Evolutionary conservation across 208 protist species (phyloP), one percentile per base, ranked within the genome.

Genomic region (Trypanosoma cruzi): DNA sequence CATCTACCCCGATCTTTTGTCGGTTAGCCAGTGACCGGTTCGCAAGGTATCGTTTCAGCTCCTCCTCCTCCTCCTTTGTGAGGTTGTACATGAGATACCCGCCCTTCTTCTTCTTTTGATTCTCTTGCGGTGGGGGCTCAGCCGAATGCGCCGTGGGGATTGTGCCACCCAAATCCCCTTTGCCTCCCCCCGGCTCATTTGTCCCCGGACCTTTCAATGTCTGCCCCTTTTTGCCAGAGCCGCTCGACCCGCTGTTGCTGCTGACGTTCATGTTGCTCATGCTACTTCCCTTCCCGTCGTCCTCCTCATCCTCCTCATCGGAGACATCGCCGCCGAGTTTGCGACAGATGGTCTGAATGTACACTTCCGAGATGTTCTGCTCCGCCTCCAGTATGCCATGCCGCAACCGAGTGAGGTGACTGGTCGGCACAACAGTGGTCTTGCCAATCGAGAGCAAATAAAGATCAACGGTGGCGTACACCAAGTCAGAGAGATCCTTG

Each of bases 31-130:
- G 42, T 11, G 63, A 48, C n/a, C 66, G 53, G 37, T 73, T 77
- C 28, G 29, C 16, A 26, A 94, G 67, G 46, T 89, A 84, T 60
- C 81, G 78, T 18, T 77, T 81, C 44, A 96, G 73, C 50, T 82
- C 84, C 11, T 81, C 75, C 60, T 81, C 76, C 66, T 96, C 90
- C 55, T 92, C 84, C 26, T 75, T 57, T 31, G 90, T 93, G 40
- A 94, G 72, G 36, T 92, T 83, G 75, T 96, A 96, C 73, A 80
- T 77, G 16, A 96, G 55, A 79, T 94, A 96, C 20, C 90, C 90
- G 54, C 73, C 73, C 72, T 81, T 86, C 72, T 89, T 89, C 44
- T 88, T 83, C 55, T 67, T 75, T 60, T 71, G 8, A n/a, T 61
- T 28, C 46, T 63, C 31, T 28, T 42, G 50, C 57, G 57, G 11